A percentile compares a stretch with the other conserved stretches of the same genome.
These are phyloP conservation scores for Tephrocybe sp. DNA, from an alignment of 768 basidiomycete species.

Conservation along the genomic window DNA sequence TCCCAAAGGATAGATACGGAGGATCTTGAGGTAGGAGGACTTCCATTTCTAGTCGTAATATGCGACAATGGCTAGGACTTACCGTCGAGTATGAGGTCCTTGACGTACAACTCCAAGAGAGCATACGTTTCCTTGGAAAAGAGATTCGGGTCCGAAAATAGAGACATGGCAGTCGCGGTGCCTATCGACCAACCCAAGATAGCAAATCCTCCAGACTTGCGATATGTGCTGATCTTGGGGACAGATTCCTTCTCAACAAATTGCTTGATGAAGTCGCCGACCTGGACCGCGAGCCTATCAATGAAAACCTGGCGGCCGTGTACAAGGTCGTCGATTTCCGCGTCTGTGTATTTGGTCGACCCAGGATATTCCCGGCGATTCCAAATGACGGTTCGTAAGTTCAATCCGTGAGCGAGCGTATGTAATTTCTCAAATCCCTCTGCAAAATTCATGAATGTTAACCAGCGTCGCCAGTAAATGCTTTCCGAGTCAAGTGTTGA, in stretches of 20 bases:
- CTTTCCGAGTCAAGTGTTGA: no score
- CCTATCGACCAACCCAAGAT: conserved; percentile 41
- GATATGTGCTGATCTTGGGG: conserved; percentile 24
- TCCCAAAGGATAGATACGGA: conserved; percentile 27
- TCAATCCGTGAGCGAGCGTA: conserved; percentile 17
- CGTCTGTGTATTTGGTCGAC: conserved; percentile 29
- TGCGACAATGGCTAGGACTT: conserved; percentile 1
- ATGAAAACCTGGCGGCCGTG: conserved; percentile 24
- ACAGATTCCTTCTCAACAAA: conserved; percentile 25
- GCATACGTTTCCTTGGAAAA: conserved; percentile 23
- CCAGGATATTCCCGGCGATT: conserved; percentile 34
- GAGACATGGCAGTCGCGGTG: conserved; percentile 22
- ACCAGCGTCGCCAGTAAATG: no score
- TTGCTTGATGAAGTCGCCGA: conserved; percentile 27
- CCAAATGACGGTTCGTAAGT: conserved; percentile 25
- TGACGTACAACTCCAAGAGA: conserved; percentile 29
- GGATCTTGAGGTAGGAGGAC: conserved; percentile 27
- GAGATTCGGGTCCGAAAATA: conserved; percentile 24
- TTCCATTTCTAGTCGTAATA: background rate
- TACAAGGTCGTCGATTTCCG: conserved; percentile 28
- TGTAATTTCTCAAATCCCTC: conserved; percentile 20
- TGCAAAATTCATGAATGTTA: background rate
- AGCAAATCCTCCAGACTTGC: conserved; percentile 30
- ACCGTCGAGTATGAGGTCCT: conserved; percentile 32
- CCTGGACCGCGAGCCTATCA: conserved; percentile 23